Percentiles rank a stretch among this genome's conserved stretches.
Conservation (phyloP, 768 basidiomycete genomes). For the Termitomyces sp. region DNA sequence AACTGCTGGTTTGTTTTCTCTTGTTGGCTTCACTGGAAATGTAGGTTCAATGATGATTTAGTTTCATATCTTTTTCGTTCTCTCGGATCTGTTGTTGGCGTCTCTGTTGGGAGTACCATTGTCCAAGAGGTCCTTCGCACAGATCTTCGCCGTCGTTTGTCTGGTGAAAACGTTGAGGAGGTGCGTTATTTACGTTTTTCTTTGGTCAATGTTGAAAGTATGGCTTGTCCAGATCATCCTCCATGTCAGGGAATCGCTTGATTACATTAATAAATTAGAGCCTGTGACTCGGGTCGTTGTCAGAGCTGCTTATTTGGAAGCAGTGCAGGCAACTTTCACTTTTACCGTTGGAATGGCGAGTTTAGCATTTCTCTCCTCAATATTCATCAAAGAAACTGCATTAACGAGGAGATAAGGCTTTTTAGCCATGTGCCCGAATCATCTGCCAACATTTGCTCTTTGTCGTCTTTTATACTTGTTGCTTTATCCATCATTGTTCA, state of each 20-base stretch:
- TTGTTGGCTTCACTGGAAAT: background rate
- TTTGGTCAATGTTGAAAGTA: background rate
- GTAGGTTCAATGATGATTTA: constrained; percentile 16
- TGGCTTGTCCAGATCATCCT: constrained; percentile 36
- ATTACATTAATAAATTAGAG: constrained; percentile 43
- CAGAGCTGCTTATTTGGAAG: constrained; percentile 38
- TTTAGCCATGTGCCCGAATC: no score
- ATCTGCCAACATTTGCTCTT: no score
- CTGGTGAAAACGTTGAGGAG: constrained; percentile 49
- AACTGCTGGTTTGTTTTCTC: constrained; percentile 45
- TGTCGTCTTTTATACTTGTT: no score
- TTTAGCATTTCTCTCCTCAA: constrained; percentile 38
- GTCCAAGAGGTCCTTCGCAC: constrained; percentile 49
- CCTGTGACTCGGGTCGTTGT: constrained; percentile 34
- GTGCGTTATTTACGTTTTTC: constrained; percentile 30
- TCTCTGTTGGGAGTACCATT: constrained; percentile 54
- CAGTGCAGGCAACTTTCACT: constrained; percentile 45
- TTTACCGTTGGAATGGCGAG: constrained; percentile 42
- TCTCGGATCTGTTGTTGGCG: constrained; percentile 53
- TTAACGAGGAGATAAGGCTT: constrained; percentile 18
- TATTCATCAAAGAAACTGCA: constrained; percentile 53
- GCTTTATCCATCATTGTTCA: no score
- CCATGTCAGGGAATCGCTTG: constrained; percentile 48
- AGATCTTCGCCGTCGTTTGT: constrained; percentile 37
- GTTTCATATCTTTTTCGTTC: constrained; percentile 69